Conservation (phyloP, 2,329 filamentous ascomycete genomes). For the Fusarium nanum region DNA sequence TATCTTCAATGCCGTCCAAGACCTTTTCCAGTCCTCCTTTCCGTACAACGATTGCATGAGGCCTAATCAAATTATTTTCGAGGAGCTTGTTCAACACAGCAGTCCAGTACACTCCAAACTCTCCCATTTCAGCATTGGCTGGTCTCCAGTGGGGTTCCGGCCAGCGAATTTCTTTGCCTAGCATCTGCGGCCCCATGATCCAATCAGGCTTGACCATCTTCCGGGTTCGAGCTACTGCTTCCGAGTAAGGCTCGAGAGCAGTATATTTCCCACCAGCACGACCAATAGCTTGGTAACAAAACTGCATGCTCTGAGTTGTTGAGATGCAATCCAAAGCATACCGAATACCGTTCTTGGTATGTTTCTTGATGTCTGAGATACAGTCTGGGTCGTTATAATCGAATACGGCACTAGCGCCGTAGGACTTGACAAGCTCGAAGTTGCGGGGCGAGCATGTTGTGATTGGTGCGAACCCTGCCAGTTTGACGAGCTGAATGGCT, state of each 20-base stretch:
- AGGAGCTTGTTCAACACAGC: neutral
- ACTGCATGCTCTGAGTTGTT: neutral
- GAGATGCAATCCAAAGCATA: slow-evolving; percentile 10
- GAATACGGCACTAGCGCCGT: slow-evolving; percentile 16
- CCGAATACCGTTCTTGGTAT: neutral
- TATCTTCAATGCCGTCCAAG: neutral
- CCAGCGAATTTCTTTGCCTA: no score
- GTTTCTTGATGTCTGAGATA: neutral
- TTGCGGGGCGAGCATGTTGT: slow-evolving; percentile 15
- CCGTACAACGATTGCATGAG: neutral
- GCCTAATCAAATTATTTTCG: neutral
- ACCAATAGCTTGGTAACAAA: neutral
- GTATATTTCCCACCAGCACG: neutral
- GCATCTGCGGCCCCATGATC: neutral
- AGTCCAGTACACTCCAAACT: neutral
- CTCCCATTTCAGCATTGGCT: neutral
- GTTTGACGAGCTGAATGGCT: slow-evolving; percentile 15
- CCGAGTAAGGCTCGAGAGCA: neutral
- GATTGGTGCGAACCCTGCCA: neutral
- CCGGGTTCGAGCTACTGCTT: neutral
- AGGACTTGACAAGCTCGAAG: slow-evolving; percentile 19
- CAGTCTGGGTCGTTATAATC: slow-evolving; percentile 6
- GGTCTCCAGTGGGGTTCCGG: neutral
- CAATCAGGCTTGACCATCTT: neutral
- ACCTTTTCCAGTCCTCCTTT: neutral